These are phyloP conservation scores for Nakaseomyces sp. DNA, from an alignment of 1,139 yeast species.

Conservation along the genomic window DNA sequence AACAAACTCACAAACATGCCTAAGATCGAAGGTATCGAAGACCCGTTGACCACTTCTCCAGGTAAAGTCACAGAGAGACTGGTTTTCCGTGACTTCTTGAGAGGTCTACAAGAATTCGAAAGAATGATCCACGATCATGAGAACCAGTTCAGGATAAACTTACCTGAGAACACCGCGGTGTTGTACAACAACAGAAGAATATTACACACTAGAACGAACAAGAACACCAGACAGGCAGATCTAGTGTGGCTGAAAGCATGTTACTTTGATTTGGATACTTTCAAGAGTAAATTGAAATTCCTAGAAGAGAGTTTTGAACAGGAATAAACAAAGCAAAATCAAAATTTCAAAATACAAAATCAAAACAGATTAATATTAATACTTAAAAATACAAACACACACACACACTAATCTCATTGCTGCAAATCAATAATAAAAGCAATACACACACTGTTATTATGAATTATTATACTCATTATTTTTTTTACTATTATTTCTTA, in stretches of 20 bases:
- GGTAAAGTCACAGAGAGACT: constrained; percentile 33
- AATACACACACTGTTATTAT: too few species aligned
- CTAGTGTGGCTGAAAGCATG: constrained; percentile 70
- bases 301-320: constrained; percentile 17
- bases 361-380: too few species aligned
- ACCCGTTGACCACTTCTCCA: constrained; percentile 22
- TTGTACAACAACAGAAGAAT: constrained; percentile 67
- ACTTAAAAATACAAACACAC: background rate
- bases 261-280: constrained; percentile 66
- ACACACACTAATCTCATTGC: too few species aligned
- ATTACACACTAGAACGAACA: constrained; percentile 59
- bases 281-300: constrained; percentile 51
- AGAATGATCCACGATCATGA: constrained; percentile 44
- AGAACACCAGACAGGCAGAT: constrained; percentile 40
- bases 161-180: constrained; percentile 58
- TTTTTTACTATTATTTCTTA: too few species aligned
- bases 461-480: too few species aligned
- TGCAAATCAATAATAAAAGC: too few species aligned
- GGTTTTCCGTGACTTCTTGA: constrained; percentile 43
- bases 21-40: constrained; percentile 15
- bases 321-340: too few species aligned
- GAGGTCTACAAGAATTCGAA: constrained; percentile 58
- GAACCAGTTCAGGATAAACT: constrained; percentile 49
- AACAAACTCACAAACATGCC: constrained; percentile 26
- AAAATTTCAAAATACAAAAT: too few species aligned